Base-by-base conservation (phyloP, 2,329 filamentous ascomycete species). In the Zasmidium angulare region DNA sequence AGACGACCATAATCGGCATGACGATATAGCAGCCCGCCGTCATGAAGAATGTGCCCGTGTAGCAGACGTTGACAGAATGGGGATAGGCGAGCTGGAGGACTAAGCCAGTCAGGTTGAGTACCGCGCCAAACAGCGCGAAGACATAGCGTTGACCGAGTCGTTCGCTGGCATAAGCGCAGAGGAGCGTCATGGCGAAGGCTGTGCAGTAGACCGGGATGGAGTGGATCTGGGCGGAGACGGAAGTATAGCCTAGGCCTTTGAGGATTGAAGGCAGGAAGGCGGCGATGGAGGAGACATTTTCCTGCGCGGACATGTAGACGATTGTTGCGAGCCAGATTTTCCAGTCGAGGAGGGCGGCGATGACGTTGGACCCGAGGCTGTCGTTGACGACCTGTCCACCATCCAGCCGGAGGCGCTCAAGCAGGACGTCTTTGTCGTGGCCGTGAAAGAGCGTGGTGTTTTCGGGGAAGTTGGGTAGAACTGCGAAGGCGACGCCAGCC, bases 401-500 rank as follows among this genome's bases (percentile, higher is more conserved):
- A 19, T 58, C 49, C 1, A 17, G 26, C 17, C n/a, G 36, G 36
- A 58, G 40, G n/a, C 55, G 49, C n/a, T 53, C 21, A 12, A 58
- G 49, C 2, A 58, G 55, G 22, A 40, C 14, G 7, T 9, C 49
- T 49, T 58, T 58, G 3, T 58, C 49, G 43, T 31, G n/a, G 55
- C 40, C 50, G 2, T 19, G 12, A 50, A 58, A 58, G 17, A 58
- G 50, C 2, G 9, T 58, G 4, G 55, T 58, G 20, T 53, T 22
- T 14, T 53, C 22, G 87, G 88, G 63, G 40, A 58, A 53, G n/a
- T 23, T 20, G 85, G 89, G 73, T 91, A 91, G 71, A 81, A 87
- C 67, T 85, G 87, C 73, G 87, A 88, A 9, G 87, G 91, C 26
- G 84, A 93, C 14, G 85, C 90, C 69, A 76, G 87, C 58, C 82